These are phyloP conservation scores for Macaranga tanarius DNA, from an alignment of 441 rosid species.

Conservation along the genomic window DNA sequence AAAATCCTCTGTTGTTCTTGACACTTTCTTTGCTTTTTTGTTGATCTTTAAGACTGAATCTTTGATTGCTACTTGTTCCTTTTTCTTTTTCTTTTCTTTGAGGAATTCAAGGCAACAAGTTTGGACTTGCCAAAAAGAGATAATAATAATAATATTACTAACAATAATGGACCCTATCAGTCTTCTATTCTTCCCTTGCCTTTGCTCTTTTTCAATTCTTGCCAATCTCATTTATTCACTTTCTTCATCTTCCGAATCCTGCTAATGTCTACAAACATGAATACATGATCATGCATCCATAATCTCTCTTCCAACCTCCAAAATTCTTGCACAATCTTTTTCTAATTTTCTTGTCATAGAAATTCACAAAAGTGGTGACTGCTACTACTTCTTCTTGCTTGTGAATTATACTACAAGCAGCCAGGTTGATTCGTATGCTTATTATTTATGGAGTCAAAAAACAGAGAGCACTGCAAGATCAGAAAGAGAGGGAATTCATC, in stretches of 20 bases:
- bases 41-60: slow-evolving; percentile 34
- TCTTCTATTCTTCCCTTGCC: not conserved
- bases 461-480: slow-evolving; percentile 58
- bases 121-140: slow-evolving; percentile 30
- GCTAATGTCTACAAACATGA: slow-evolving; percentile 20
- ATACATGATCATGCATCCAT: not conserved
- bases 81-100: slow-evolving; percentile 15
- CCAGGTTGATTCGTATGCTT: no score
- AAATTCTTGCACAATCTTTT: not conserved
- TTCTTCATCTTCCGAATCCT: not conserved
- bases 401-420: no score
- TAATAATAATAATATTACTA: not conserved
- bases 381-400: no score
- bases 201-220: slow-evolving; percentile 4
- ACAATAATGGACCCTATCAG: not conserved
- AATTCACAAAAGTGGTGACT: no score
- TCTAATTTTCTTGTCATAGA: no score
- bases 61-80: slow-evolving; percentile 29
- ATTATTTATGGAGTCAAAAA: slow-evolving; percentile 32
- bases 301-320: slow-evolving; percentile 4
- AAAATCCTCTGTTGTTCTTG: slow-evolving; percentile 23
- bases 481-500: slow-evolving; percentile 88
- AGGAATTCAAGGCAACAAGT: slow-evolving; percentile 44
- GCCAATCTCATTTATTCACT: slow-evolving; percentile 1
- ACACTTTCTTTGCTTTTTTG: slow-evolving; percentile 15